A percentile compares a stretch with the other conserved stretches of the same genome.
phyloP scores from a whole-genome alignment of 805 yeast species.

The Yarrowia keelungensis region DNA sequence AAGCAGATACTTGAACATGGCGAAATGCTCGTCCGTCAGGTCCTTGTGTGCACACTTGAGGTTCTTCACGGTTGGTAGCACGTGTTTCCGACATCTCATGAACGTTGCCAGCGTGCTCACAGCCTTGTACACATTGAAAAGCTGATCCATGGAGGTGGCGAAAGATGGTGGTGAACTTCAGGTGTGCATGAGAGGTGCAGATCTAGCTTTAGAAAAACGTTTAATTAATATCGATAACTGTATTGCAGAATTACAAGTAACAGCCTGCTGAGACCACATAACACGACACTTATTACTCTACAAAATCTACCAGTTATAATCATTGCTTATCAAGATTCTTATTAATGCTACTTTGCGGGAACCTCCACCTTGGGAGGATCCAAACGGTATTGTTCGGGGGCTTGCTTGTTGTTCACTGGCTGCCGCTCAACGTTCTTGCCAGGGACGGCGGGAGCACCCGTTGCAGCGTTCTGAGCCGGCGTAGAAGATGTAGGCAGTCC shows the following conservation, averaged over 20 bases:
- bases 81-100: slow-evolving; percentile 30
- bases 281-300: too few relatives aligned
- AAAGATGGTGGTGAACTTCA: background rate
- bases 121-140: slow-evolving; percentile 25
- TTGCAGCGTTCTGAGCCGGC: background rate
- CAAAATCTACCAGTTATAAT: too few relatives aligned
- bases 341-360: slow-evolving; percentile 37
- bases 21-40: slow-evolving; percentile 59
- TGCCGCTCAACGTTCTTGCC: slow-evolving; percentile 12
- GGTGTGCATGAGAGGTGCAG: slow-evolving; percentile 4
- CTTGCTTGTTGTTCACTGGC: background rate
- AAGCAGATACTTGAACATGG: slow-evolving; percentile 64
- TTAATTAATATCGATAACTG: background rate
- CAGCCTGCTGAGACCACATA: background rate
- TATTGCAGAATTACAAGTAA: too few relatives aligned
- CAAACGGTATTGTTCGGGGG: slow-evolving; percentile 12
- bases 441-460: slow-evolving; percentile 2
- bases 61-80: slow-evolving; percentile 20
- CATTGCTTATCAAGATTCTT: background rate
- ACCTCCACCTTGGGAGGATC: slow-evolving; percentile 32
- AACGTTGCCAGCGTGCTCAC: slow-evolving; percentile 30
- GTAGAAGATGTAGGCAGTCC: background rate
- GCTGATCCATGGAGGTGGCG: slow-evolving; percentile 29
- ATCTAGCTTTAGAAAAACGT: background rate
- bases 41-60: slow-evolving; percentile 18